Base-by-base conservation (phyloP, 2,329 filamentous ascomycete genomes). In the Pyrenochaeta sp. region DNA sequence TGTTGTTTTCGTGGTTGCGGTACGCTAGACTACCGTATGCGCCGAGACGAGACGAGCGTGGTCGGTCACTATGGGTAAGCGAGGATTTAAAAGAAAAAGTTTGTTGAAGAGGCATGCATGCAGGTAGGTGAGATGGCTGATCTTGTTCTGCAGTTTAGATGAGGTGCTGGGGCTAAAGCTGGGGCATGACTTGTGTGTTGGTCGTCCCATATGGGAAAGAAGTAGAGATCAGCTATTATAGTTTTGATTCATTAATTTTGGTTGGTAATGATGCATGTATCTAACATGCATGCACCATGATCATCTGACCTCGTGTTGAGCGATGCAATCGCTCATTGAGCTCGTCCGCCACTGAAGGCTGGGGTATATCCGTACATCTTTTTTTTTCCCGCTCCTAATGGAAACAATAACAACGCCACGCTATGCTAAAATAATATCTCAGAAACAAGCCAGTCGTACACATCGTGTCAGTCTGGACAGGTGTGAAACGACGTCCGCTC, bases 321-420 rank as follows among this genome's bases (percentile, higher is more conserved):
- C 65, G 60, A 65, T 69, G 64, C 59, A 57, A 58, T 58, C 32
- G 37, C 49, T 61, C 49, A 19, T 10, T 27, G 52, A 45, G 45
- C 56, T 62, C 50, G 46, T 52, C 24, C 50, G 66, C 71, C 69
- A 57, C 51, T 62, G 58, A 66, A 66, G 68, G 67, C 68, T 62
- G 62, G 69, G 72, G 72, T 73, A 74, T 74, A 63, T 69, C 62
- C 65, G 56, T 51, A 61, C 25, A 50, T 55, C 50, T 56, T 59
- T 60, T 58, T 28, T 50, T 60, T 58, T 28, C 49, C 46, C 46
- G 34, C 36, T 58, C 55, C 56, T 47, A 59, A 54, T 55, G 40
- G 48, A 59, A 59, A 63, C 48, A 58, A 56, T 59, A 56, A 52
- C 66, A 71, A 73, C 67, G 64, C 72, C 69, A 61, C 66, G 73